Conservation (phyloP, 257 asterid genomes). For the Verbena officinalis region DNA sequence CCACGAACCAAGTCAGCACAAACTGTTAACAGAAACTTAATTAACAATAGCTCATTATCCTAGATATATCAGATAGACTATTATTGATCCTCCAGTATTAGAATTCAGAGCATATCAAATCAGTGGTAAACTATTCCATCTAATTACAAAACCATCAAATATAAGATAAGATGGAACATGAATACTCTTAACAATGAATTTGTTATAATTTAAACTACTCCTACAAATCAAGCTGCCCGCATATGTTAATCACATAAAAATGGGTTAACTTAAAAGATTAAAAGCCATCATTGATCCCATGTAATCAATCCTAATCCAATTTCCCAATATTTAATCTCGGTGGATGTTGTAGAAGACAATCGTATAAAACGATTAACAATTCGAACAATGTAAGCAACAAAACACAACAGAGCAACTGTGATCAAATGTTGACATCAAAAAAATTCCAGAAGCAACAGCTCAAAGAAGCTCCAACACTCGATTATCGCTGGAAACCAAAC, state of each 20-base stretch:
- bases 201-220: too few relatives aligned
- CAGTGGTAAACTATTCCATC: neutral
- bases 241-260: neutral
- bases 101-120: neutral
- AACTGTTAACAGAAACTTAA: constrained; percentile 34
- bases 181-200: too few relatives aligned
- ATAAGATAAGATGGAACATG: neutral
- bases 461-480: neutral
- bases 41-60: constrained; percentile 7
- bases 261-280: neutral
- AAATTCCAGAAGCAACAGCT: neutral
- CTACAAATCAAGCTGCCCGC: neutral
- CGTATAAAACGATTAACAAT: neutral
- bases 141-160: neutral
- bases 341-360: too few relatives aligned
- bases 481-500: neutral
- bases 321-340: neutral
- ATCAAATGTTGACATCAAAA: neutral
- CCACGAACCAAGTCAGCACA: constrained; percentile 82
- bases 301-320: neutral
- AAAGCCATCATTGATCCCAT: neutral
- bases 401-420: neutral
- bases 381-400: neutral
- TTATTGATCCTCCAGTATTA: neutral
- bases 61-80: neutral